Conservation (phyloP, 768 basidiomycete species). For the Trametes maxima region DNA sequence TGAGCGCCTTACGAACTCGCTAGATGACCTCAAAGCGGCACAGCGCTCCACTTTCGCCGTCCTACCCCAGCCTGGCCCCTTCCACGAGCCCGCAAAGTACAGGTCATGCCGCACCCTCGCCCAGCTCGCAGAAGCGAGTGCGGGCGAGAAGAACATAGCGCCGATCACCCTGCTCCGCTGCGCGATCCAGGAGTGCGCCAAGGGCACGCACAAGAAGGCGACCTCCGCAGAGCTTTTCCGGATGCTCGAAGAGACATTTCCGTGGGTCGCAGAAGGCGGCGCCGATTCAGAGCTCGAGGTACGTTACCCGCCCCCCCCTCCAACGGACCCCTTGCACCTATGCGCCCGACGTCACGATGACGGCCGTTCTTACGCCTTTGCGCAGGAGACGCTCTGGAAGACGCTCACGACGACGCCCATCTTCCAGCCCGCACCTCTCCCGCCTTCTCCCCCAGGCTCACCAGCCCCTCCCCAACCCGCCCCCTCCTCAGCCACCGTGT, state of each 20-base stretch:
- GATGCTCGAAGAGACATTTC: conserved; percentile 56
- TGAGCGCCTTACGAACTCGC: conserved; percentile 53
- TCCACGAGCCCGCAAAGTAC: conserved; percentile 51
- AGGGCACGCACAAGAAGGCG: conserved; percentile 42
- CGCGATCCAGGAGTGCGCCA: conserved; percentile 52
- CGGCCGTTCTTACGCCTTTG: neutral
- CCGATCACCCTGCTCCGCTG: conserved; percentile 64
- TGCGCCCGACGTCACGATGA: no score
- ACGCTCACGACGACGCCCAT: conserved; percentile 54
- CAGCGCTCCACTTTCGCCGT: conserved; percentile 58
- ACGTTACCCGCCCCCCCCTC: conserved; percentile 15
- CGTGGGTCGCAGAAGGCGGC: conserved; percentile 59
- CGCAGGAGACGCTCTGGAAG: conserved; percentile 58
- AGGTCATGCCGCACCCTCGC: conserved; percentile 49
- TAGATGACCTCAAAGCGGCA: conserved; percentile 54
- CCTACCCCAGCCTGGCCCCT: conserved; percentile 56
- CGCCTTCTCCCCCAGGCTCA: neutral
- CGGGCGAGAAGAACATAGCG: conserved; percentile 40
- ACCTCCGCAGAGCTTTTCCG: conserved; percentile 63
- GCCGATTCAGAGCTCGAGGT: conserved; percentile 61
- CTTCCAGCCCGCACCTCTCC: conserved; percentile 40
- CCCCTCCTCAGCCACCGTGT: conserved; percentile 30
- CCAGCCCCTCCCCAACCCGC: neutral
- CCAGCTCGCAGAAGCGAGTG: conserved; percentile 35
- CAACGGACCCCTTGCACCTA: neutral